A percentile compares a stretch with the other conserved stretches of the same genome.
Conservation (phyloP, 2,329 filamentous ascomycete genomes). For the Calonectria fujianensis region DNA sequence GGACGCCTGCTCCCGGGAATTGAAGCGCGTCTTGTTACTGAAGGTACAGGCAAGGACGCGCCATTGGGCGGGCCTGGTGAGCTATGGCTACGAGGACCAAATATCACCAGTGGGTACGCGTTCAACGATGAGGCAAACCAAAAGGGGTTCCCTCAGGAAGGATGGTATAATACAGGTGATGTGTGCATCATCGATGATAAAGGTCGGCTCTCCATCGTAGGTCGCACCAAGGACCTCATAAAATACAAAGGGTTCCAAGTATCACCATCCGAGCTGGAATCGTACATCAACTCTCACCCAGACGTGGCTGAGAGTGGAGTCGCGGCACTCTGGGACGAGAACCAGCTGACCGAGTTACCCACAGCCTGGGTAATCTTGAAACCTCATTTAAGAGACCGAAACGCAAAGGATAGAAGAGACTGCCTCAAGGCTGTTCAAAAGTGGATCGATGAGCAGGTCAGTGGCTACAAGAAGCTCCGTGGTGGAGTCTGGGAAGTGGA, state of each 20-base stretch:
- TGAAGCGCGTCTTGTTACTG: conserved; percentile 62
- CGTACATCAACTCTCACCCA: conserved; percentile 60
- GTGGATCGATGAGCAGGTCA: conserved; percentile 60
- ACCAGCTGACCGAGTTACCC: conserved; percentile 62
- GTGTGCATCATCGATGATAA: conserved; percentile 61
- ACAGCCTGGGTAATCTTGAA: conserved; percentile 62
- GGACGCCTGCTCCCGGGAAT: conserved; percentile 62
- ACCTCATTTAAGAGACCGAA: conserved; percentile 41
- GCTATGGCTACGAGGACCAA: conserved; percentile 65
- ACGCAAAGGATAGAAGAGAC: conserved; percentile 34
- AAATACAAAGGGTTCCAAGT: conserved; percentile 67
- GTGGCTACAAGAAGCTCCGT: conserved; percentile 64
- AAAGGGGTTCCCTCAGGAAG: conserved; percentile 60
- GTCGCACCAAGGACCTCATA: conserved; percentile 64
- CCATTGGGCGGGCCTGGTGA: conserved; percentile 63
- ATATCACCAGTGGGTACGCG: conserved; percentile 65
- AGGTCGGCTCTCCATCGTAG: conserved; percentile 60
- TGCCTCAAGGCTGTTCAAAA: conserved; percentile 58
- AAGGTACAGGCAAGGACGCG: conserved; percentile 60
- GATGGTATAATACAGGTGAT: conserved; percentile 69
- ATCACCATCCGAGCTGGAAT: conserved; percentile 61
- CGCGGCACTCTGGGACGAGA: conserved; percentile 60
- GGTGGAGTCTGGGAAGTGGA: conserved; percentile 60
- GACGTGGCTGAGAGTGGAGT: conserved; percentile 61
- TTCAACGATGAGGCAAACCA: conserved; percentile 62